Base-by-base conservation (phyloP, 768 basidiomycete species). In the Macrocybe gigantea region DNA sequence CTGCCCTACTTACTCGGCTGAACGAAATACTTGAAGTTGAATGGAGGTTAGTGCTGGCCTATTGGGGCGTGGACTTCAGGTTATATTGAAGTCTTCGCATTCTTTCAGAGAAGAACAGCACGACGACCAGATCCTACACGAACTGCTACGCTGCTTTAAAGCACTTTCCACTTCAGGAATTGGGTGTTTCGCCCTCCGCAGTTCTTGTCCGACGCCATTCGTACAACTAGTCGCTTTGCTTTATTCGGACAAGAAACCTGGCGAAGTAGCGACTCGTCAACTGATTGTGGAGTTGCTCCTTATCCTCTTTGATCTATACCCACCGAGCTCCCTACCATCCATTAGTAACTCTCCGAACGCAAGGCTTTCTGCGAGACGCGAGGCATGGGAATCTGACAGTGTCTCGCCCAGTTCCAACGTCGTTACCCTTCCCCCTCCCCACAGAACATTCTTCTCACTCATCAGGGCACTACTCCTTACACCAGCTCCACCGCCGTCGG, bases 241-340 rank as follows among this genome's bases (percentile, higher is more conserved):
- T 2, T 98, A 91, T 65, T 95, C 93, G 3, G 95, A 98, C 72
- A 98, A 98, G 73, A 96, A 94, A 62, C 96, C 96, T 0, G 96
- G 96, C 38, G 96, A 99, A 35, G 74, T 98, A 7, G 79, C 83
- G 3, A 86, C 90, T 5, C 82, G 94, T 33, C 92, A 94, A 58
- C 78, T 97, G 47, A 94, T 99, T 34, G 69, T 88, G 38, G 96
- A 98, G 45, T 71, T 99, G 11, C 72, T 97, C 41, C 72, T 85
- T n/a, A 74, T 87, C 48, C 72, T 97, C 6, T 95, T 94, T 59
- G 93, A 97, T 2, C 67, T 98, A 11, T 97, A 92, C 58, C 92
- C 93, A 2, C 57, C 76, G 2, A 79, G 83, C 0, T 74, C 83
- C 3, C 74, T 88, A 9, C 83, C 87, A 2, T 75, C 79, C 5